These are phyloP conservation scores for Rhizopogon sp. DNA, from an alignment of 768 basidiomycete species.

Conservation along the genomic window DNA sequence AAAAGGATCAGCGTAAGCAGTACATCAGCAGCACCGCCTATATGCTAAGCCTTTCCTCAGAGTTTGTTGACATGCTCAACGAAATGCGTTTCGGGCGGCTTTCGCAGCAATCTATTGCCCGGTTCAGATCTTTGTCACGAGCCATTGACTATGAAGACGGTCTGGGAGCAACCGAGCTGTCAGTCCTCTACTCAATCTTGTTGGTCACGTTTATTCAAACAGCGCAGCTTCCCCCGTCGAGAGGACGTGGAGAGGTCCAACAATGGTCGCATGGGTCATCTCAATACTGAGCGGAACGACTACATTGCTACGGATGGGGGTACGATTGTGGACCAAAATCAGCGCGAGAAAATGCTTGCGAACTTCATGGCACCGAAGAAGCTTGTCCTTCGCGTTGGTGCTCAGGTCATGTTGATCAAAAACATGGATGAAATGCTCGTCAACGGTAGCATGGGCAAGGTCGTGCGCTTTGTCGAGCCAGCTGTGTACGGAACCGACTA, in stretches of 20 bases:
- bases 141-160: conserved; percentile 75
- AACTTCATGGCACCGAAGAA: conserved; percentile 86
- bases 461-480: conserved; percentile 68
- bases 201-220: background rate
- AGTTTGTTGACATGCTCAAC: conserved; percentile 94
- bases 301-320: conserved; percentile 68
- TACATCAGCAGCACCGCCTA: background rate
- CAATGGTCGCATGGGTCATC: conserved; percentile 52
- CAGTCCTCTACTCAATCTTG: conserved; percentile 18
- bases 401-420: conserved; percentile 96
- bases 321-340: conserved; percentile 40
- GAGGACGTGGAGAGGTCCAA: conserved; percentile 92
- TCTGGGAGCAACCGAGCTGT: conserved; percentile 89
- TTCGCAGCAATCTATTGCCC: conserved; percentile 54
- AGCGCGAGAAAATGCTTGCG: conserved; percentile 71
- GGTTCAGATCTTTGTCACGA: conserved; percentile 68
- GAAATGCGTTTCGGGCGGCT: conserved; percentile 94
- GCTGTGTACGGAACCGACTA: conserved; percentile 38
- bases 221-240: conserved; percentile 79
- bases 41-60: conserved; percentile 33
- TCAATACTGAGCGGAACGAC: conserved; percentile 47
- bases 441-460: conserved; percentile 90
- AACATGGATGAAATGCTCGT: conserved; percentile 88
- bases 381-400: conserved; percentile 69
- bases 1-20: conserved; percentile 77